Conservation (phyloP, 257 asterid species). For the Nicotiana noctiflora region DNA sequence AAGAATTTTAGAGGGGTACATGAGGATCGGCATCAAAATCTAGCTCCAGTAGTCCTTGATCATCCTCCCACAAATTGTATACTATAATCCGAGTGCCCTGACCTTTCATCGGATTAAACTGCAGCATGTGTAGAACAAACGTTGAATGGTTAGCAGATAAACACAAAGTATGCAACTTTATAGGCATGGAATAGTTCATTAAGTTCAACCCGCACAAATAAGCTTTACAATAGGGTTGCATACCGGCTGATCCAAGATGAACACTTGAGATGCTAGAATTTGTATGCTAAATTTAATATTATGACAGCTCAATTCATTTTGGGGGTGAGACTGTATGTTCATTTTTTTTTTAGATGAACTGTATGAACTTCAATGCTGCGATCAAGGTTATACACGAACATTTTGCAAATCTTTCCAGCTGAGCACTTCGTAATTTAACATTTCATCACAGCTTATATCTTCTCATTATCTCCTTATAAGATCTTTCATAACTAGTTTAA, state of each 20-base stretch:
- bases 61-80: constrained; percentile 98
- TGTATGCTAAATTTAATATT: background rate
- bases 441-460: background rate
- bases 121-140: constrained; percentile 4
- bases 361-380: background rate
- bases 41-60: constrained; percentile 75
- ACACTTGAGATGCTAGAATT: background rate
- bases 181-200: background rate
- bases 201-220: background rate
- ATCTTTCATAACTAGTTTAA: background rate
- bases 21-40: constrained; percentile 80
- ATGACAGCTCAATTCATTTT: background rate
- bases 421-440: background rate
- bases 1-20: constrained; percentile 34
- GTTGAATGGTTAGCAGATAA: background rate
- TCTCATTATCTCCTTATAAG: background rate
- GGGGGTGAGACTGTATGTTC: background rate
- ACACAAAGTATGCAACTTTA: background rate
- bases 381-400: background rate
- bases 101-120: constrained; percentile 72
- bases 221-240: background rate
- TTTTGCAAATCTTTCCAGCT: background rate
- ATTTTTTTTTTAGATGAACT: too few species aligned
- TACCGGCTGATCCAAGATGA: background rate
- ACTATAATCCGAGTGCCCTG: constrained; percentile 80